Conservation (phyloP, 2,329 filamentous ascomycete genomes). For the Botryosphaeria dothidea region DNA sequence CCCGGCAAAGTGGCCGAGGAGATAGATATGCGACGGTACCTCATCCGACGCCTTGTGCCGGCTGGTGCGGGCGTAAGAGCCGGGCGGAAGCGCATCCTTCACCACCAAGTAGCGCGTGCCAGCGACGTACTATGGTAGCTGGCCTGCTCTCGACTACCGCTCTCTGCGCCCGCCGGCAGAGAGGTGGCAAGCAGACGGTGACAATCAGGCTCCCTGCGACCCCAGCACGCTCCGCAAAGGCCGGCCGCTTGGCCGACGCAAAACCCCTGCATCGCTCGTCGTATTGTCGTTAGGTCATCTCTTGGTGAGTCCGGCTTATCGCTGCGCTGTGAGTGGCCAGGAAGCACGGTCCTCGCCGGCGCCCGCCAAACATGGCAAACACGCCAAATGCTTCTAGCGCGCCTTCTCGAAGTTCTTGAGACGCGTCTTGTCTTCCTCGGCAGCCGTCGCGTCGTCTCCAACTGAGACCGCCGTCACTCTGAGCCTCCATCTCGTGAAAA, state of each 20-base stretch:
- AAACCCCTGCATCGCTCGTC: constrained; percentile 2
- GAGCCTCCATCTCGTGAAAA: constrained; percentile 4
- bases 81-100: not conserved
- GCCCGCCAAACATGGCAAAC: too few relatives aligned
- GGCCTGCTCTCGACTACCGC: not conserved
- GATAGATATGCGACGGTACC: too few relatives aligned
- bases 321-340: not conserved
- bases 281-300: constrained; percentile 10
- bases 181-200: not conserved
- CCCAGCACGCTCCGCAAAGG: not conserved
- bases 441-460: not conserved
- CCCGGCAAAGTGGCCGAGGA: too few relatives aligned
- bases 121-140: not conserved
- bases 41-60: not conserved
- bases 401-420: not conserved
- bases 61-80: constrained; percentile 3
- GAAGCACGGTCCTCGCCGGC: not conserved
- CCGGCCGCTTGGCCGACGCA: constrained; percentile 9
- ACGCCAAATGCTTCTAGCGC: not conserved
- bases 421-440: constrained; percentile 1
- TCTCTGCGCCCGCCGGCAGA: not conserved
- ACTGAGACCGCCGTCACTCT: not conserved
- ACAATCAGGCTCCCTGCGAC: not conserved
- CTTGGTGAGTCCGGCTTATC: too few relatives aligned
- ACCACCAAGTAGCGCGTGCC: not conserved